Evolutionary conservation across 1,284 basidiomycete genomes (phyloP).

Genomic region (Puccinia sorghi): DNA sequence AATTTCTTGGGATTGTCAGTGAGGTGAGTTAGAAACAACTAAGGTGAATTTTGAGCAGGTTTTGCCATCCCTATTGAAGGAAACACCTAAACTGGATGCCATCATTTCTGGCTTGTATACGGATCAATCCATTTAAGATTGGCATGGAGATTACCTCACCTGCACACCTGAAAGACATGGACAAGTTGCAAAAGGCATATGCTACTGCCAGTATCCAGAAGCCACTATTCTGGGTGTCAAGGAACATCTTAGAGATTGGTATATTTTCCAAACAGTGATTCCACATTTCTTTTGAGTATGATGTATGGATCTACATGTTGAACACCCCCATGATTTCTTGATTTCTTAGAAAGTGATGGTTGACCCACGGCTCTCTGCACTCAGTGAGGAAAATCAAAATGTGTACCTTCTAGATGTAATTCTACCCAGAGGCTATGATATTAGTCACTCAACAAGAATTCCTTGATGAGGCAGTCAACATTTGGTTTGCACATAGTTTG

Average conservation of each 20-base stretch:
- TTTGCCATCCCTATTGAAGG: not conserved
- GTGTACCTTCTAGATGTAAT: not conserved
- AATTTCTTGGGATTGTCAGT: not conserved
- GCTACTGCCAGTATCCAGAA: not conserved
- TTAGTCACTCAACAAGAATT: constrained; percentile 3
- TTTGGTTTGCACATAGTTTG: not conserved
- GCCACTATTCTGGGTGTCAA: not conserved
- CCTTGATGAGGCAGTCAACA: not conserved
- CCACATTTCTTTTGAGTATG: not conserved
- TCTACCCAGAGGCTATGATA: not conserved
- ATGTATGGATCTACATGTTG: not conserved
- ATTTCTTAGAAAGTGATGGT: not conserved
- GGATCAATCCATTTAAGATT: not conserved
- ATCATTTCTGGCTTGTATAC: not conserved
- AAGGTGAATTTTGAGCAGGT: not conserved
- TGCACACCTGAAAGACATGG: not conserved
- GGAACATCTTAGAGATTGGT: not conserved
- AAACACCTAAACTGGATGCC: not conserved
- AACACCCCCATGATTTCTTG: not conserved
- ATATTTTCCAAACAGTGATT: not conserved
- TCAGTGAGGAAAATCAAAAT: not conserved
- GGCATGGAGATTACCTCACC: not conserved
- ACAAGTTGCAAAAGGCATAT: not conserved
- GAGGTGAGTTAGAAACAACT: not conserved
- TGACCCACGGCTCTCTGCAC: not conserved